phyloP scores from a whole-genome alignment of 805 yeast genomes.

The Ogataea nitratoaversa region DNA sequence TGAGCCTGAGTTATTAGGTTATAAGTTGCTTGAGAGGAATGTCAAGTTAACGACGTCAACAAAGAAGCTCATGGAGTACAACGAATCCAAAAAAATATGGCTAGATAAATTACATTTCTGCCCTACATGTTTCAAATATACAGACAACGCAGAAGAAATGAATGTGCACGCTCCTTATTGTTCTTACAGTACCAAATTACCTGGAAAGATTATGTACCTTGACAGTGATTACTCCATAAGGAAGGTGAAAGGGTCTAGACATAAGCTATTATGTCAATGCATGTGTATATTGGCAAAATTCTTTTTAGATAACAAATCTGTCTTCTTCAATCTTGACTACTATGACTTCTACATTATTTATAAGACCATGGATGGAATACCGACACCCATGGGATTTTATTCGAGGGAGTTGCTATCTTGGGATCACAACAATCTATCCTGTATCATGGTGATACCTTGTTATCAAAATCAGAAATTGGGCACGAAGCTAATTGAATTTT shows the following conservation, averaged over 20 bases:
- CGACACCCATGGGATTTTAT: slow-evolving; percentile 81
- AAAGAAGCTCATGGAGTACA: slow-evolving; percentile 14
- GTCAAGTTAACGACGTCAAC: slow-evolving; percentile 16
- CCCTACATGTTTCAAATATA: slow-evolving; percentile 79
- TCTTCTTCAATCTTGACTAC: slow-evolving; percentile 71
- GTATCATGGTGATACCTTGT: slow-evolving; percentile 89
- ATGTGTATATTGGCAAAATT: slow-evolving; percentile 81
- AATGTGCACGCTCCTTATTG: slow-evolving; percentile 49
- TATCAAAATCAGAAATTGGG: slow-evolving; percentile 80
- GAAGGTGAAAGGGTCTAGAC: slow-evolving; percentile 61
- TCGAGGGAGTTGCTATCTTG: slow-evolving; percentile 80
- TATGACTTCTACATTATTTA: slow-evolving; percentile 78
- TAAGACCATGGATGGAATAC: slow-evolving; percentile 39
- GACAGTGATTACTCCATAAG: slow-evolving; percentile 55
- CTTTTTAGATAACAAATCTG: slow-evolving; percentile 84
- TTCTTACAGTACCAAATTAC: slow-evolving; percentile 32
- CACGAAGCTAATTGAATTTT: slow-evolving; percentile 73
- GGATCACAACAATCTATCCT: slow-evolving; percentile 83
- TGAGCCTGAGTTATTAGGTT: slow-evolving; percentile 44
- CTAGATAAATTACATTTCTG: slow-evolving; percentile 65
- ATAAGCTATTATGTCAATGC: slow-evolving; percentile 73
- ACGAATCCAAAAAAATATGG: slow-evolving; percentile 39
- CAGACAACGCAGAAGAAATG: slow-evolving; percentile 44
- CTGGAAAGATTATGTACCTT: slow-evolving; percentile 69
- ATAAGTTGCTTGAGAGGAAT: slow-evolving; percentile 27